These are phyloP conservation scores for Posidonia australis DNA, from an alignment of 106 monocot genomes.

Conservation along the genomic window DNA sequence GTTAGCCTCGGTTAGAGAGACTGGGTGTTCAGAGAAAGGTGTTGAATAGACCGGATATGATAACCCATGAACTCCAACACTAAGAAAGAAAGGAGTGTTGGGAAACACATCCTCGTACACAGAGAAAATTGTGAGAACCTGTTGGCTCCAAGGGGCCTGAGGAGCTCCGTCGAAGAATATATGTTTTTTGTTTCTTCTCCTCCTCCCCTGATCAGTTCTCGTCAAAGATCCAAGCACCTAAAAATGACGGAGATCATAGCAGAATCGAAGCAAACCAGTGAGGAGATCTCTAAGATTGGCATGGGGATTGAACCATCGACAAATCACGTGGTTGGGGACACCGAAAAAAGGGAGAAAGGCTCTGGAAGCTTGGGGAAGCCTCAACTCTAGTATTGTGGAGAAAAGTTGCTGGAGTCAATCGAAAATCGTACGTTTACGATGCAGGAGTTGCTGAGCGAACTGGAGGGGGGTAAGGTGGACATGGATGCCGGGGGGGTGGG, in stretches of 20 bases:
- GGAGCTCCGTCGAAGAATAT: too few species aligned
- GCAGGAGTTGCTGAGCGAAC: constrained; percentile 75
- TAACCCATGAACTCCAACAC: too few species aligned
- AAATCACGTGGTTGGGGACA: constrained; percentile 15
- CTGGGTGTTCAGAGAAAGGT: too few species aligned
- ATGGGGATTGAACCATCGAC: constrained; percentile 19
- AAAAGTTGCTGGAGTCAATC: constrained; percentile 9
- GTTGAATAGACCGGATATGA: too few species aligned
- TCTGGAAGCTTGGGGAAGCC: neutral
- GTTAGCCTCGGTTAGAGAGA: too few species aligned
- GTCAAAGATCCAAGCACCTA: neutral
- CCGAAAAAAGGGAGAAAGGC: neutral
- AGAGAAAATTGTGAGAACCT: too few species aligned
- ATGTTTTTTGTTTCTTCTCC: neutral
- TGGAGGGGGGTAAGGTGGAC: constrained; percentile 30
- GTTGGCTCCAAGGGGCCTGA: too few species aligned
- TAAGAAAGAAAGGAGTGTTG: too few species aligned
- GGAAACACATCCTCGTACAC: too few species aligned
- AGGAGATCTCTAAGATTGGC: constrained; percentile 2
- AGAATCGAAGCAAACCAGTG: neutral
- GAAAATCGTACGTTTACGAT: constrained; percentile 40
- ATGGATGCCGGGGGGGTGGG: constrained; percentile 7
- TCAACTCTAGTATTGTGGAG: neutral
- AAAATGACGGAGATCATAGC: neutral
- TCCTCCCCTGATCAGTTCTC: neutral